Evolutionary conservation across 768 basidiomycete species (phyloP).

Genomic region (Leccinum broughii): DNA sequence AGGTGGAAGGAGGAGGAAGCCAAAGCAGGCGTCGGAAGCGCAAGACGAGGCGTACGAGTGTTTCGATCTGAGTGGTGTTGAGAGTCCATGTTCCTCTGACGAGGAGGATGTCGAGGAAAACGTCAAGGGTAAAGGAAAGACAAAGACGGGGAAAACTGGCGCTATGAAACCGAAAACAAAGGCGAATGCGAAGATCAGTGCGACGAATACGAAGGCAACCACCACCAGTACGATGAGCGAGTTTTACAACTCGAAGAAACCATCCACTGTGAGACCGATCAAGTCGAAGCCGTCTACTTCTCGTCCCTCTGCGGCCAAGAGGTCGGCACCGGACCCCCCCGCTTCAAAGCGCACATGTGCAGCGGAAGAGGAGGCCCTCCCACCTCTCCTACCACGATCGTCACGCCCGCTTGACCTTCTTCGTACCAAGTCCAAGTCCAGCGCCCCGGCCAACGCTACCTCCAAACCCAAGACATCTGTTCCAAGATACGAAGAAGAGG

Average conservation of each 20-base stretch:
- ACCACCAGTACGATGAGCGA: conserved; percentile 13
- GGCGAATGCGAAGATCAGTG: neutral
- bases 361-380: conserved; percentile 12
- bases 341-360: conserved; percentile 5
- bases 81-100: conserved; percentile 23
- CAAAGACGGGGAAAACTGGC: neutral
- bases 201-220: neutral
- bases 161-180: neutral
- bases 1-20: conserved; percentile 17
- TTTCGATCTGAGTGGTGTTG: conserved; percentile 26
- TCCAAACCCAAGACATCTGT: neutral
- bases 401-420: conserved; percentile 31
- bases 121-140: conserved; percentile 14
- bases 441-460: neutral
- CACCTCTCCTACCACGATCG: conserved; percentile 14
- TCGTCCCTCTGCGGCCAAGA: conserved; percentile 2
- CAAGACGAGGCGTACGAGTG: conserved; percentile 31
- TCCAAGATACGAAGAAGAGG: conserved; percentile 15
- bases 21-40: conserved; percentile 24
- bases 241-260: conserved; percentile 11
- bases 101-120: conserved; percentile 1
- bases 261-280: conserved; percentile 1
- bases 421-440: conserved; percentile 13
- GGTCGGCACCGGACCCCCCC: neutral
- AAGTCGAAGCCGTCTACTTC: conserved; percentile 7